Evolutionary conservation across 2,329 filamentous ascomycete species (phyloP).

Genomic region (Exophiala dermatitidis): DNA sequence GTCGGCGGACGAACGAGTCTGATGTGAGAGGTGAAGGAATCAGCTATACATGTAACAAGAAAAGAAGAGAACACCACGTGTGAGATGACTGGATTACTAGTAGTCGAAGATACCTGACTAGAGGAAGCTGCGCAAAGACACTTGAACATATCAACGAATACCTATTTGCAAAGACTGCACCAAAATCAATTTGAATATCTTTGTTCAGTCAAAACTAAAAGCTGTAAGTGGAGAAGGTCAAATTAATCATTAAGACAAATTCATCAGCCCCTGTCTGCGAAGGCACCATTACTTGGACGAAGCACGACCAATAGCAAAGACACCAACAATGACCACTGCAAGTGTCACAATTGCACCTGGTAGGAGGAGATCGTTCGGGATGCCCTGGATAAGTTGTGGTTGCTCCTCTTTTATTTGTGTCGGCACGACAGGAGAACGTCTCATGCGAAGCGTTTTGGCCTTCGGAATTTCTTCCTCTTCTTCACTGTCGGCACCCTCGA

Average conservation of each 20-base stretch:
- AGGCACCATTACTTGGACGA: slow-evolving; percentile 16
- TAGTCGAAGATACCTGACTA: too few species aligned
- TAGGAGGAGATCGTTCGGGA: slow-evolving; percentile 87
- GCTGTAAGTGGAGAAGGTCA: background rate
- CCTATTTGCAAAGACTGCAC: background rate
- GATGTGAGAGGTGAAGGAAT: slow-evolving; percentile 55
- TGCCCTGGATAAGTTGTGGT: slow-evolving; percentile 71
- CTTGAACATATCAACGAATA: too few species aligned
- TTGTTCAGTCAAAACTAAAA: background rate
- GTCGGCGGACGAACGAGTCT: slow-evolving; percentile 87
- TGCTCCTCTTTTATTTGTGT: slow-evolving; percentile 50
- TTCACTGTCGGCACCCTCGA: slow-evolving; percentile 52
- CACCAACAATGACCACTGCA: slow-evolving; percentile 85
- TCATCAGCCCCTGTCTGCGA: background rate
- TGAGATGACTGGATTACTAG: background rate
- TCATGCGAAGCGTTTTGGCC: slow-evolving; percentile 15
- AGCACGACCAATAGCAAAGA: slow-evolving; percentile 74
- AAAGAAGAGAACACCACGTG: background rate
- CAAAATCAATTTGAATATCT: background rate
- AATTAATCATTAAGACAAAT: background rate
- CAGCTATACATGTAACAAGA: background rate
- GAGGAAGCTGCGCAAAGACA: too few species aligned
- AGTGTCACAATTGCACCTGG: slow-evolving; percentile 93
- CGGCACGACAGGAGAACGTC: slow-evolving; percentile 31
- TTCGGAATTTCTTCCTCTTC: slow-evolving; percentile 30